Evolutionary conservation across 306 rosid genomes (phyloP).

Genomic region (Geum urbanum): DNA sequence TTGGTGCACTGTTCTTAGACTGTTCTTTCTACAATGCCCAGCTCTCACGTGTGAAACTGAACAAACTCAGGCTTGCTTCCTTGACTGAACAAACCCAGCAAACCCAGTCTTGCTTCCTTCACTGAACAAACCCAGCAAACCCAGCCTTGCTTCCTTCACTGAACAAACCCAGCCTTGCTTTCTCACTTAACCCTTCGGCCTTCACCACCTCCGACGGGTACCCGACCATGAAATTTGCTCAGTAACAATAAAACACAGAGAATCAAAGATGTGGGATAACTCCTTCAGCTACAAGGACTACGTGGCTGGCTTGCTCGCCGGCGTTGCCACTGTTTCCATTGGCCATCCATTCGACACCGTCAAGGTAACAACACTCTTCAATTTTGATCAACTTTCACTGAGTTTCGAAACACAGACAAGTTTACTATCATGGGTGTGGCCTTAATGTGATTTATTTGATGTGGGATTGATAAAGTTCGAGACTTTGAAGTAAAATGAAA

Average conservation of each 20-base stretch:
- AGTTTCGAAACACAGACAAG: background rate
- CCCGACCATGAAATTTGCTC: background rate
- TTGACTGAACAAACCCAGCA: too few relatives aligned
- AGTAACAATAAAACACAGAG: background rate
- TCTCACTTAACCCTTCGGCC: too few relatives aligned
- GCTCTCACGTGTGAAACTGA: too few relatives aligned
- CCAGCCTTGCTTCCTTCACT: too few relatives aligned
- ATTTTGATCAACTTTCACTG: background rate
- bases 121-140: too few relatives aligned
- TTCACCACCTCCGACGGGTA: too few relatives aligned
- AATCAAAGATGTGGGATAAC: slow-evolving; percentile 42
- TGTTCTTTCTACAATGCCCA: too few relatives aligned
- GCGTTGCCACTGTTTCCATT: slow-evolving; percentile 47
- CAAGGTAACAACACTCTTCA: slow-evolving; percentile 31
- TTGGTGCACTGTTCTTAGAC: too few relatives aligned
- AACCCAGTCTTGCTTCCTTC: too few relatives aligned
- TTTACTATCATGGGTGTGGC: background rate
- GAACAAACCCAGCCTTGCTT: too few relatives aligned
- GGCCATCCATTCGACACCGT: slow-evolving; percentile 69
- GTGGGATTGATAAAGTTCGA: background rate
- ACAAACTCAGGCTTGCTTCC: too few relatives aligned
- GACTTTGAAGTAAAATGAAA: background rate
- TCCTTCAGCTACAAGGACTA: slow-evolving; percentile 59
- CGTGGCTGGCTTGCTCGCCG: slow-evolving; percentile 63
- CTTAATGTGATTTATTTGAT: background rate